Conservation (phyloP, 2,329 filamentous ascomycete species). For the Beauveria sp. region DNA sequence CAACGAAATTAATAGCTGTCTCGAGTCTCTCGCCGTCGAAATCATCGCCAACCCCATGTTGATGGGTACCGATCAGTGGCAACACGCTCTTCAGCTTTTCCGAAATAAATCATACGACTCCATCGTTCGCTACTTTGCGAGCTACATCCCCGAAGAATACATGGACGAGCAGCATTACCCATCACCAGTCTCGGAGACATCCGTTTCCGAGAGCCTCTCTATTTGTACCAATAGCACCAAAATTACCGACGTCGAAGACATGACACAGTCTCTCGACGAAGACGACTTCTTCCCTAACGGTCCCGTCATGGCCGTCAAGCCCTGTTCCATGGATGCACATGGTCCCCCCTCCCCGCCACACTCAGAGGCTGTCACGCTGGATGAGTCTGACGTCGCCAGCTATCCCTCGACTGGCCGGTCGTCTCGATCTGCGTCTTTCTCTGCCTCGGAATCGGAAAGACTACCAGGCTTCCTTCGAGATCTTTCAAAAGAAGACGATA, state of each 20-base stretch:
- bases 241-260: slow-evolving; percentile 32
- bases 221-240: slow-evolving; percentile 29
- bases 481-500: slow-evolving; percentile 29
- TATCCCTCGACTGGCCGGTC: slow-evolving; percentile 29
- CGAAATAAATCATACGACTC: slow-evolving; percentile 52
- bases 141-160: slow-evolving; percentile 47
- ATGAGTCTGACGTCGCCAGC: slow-evolving; percentile 25
- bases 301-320: slow-evolving; percentile 38
- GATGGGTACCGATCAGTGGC: slow-evolving; percentile 53
- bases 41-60: slow-evolving; percentile 53
- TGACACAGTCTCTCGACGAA: slow-evolving; percentile 36
- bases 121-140: slow-evolving; percentile 52
- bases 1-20: slow-evolving; percentile 45
- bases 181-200: slow-evolving; percentile 29
- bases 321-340: slow-evolving; percentile 23
- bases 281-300: slow-evolving; percentile 26
- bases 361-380: slow-evolving; percentile 42
- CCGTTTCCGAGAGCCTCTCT: slow-evolving; percentile 8
- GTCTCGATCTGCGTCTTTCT: slow-evolving; percentile 44
- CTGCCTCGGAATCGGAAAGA: slow-evolving; percentile 37
- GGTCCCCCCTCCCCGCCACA: slow-evolving; percentile 33
- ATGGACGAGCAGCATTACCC: slow-evolving; percentile 26
- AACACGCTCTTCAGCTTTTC: slow-evolving; percentile 50
- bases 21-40: slow-evolving; percentile 51
- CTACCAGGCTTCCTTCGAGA: slow-evolving; percentile 25